phyloP scores from a whole-genome alignment of 1,284 basidiomycete species.

The Cryptococcus sp. region DNA sequence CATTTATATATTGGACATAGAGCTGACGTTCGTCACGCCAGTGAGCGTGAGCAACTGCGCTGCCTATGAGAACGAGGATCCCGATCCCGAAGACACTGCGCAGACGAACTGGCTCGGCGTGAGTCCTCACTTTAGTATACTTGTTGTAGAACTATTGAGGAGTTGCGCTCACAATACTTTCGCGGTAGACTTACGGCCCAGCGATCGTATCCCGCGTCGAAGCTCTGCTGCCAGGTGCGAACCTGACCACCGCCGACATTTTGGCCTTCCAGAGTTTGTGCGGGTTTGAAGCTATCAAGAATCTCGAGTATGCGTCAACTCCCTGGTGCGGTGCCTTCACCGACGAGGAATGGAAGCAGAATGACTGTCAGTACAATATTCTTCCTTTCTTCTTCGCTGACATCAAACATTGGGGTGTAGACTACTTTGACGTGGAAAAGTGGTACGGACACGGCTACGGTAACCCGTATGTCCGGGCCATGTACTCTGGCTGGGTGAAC shows the following conservation, averaged over 20 bases:
- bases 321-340: not conserved
- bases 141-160: not conserved
- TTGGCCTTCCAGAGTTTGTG: not conserved
- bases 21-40: not conserved
- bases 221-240: not conserved
- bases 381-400: not conserved
- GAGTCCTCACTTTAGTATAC: not conserved
- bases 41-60: conserved; percentile 13
- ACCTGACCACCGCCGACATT: not conserved
- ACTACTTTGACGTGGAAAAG: conserved; percentile 1
- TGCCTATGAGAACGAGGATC: conserved; percentile 8
- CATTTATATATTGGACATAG: too few species aligned
- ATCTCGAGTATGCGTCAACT: not conserved
- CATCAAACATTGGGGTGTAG: not conserved
- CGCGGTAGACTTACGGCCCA: not conserved
- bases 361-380: not conserved
- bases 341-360: not conserved
- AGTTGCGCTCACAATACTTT: not conserved
- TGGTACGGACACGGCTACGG: conserved; percentile 1
- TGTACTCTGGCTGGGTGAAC: conserved; percentile 1
- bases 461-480: not conserved
- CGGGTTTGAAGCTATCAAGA: not conserved
- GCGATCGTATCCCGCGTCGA: not conserved
- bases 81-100: conserved; percentile 9
- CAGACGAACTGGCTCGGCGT: conserved; percentile 13